Evolutionary conservation across 2,329 filamentous ascomycete species (phyloP), one percentile per base, ranked within the genome.

Genomic region (Didymosphaeria variabile): DNA sequence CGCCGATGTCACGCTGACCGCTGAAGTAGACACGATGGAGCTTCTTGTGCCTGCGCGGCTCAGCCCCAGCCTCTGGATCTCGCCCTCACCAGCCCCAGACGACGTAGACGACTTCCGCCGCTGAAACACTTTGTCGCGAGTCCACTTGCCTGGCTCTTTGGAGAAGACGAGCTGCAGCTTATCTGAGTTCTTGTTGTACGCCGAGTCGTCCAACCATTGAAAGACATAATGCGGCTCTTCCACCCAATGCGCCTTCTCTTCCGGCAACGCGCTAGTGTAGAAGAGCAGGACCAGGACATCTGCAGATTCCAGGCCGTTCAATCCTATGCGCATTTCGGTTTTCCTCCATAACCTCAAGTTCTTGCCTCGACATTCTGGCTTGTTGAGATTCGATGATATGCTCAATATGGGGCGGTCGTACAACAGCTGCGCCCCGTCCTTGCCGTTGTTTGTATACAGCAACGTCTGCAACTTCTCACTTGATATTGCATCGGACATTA

Each of bases 211-310:
- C 1, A 77, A 63, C 72, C 69, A 72, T 47, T 76, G 68, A 40
- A 77, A 77, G 5, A 62, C 67, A 44, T 72, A 73, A 36, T 76
- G 73, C 13, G 73, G 73, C 46, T 76, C 74, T 55, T 76, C 72
- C 2, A 76, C 73, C 74, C 74, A 76, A 21, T 76, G 73, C 12
- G 67, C 71, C 34, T 67, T 69, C 5, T 72, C 71, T 34, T 71
- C 71, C 10, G 59, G 46, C 5, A 75, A 47, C 2, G 67, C 70
- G 29, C 66, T 73, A 1, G 74, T 75, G 55, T 74, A 76, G 51
- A 76, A 76, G 2, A 76, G 62, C 2, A 76, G 32, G 0, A 73
- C 54, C 1, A 76, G 59, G 0, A 72, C 69, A 12, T 74, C 68
- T 13, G 61, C 60, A 8, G 50, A 59, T 10, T 66, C 60, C 1